A percentile compares a stretch with the other conserved stretches of the same genome.
These are phyloP conservation scores for Starmerella cellae DNA, from an alignment of 805 yeast species.

Conservation along the genomic window DNA sequence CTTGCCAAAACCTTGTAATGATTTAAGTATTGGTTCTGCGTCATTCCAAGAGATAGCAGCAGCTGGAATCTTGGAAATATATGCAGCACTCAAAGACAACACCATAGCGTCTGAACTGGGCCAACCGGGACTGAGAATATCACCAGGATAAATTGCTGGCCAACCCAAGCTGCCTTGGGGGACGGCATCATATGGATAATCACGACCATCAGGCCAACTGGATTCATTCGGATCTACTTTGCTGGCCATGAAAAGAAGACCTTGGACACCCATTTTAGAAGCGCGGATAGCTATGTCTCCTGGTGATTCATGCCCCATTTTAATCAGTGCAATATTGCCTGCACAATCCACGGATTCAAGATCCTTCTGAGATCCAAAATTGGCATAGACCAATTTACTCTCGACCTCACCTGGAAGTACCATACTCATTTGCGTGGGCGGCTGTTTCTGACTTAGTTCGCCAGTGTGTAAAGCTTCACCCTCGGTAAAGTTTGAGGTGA, in stretches of 20 bases:
- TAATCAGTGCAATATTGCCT: conserved; percentile 45
- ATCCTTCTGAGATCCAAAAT: conserved; percentile 52
- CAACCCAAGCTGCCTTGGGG: conserved; percentile 33
- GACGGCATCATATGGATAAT: conserved; percentile 34
- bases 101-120: conserved; percentile 34
- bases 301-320: conserved; percentile 41
- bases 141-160: conserved; percentile 57
- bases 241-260: conserved; percentile 51
- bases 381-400: conserved; percentile 47
- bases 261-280: conserved; percentile 43
- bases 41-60: conserved; percentile 68
- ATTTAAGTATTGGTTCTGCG: conserved; percentile 35
- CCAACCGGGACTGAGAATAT: conserved; percentile 70
- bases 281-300: conserved; percentile 46
- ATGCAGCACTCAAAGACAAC: conserved; percentile 36
- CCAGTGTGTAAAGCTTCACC: conserved; percentile 27
- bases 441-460: conserved; percentile 21
- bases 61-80: conserved; percentile 60
- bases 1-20: conserved; percentile 31
- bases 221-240: conserved; percentile 18
- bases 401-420: conserved; percentile 44
- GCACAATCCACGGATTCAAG: conserved; percentile 30
- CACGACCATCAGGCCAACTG: conserved; percentile 27
- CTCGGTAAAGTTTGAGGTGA: conserved; percentile 26
- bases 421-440: conserved; percentile 36